Base-by-base conservation (phyloP, 495 filamentous ascomycete genomes). In the Aspergillus indologenus region DNA sequence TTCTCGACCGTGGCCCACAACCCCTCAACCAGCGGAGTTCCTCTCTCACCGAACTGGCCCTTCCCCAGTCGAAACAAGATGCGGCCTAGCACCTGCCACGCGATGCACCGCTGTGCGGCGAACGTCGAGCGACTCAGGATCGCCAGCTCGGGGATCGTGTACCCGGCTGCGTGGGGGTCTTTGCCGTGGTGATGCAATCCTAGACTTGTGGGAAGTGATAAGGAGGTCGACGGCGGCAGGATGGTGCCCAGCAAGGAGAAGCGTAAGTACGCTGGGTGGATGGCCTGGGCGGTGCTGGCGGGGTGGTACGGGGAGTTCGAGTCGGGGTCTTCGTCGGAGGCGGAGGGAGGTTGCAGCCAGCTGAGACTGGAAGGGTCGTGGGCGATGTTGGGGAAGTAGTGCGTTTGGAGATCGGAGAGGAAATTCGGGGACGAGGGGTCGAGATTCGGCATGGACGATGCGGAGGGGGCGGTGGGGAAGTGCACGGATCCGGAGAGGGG, bases 131-230 rank as follows among this genome's bases (percentile, higher is more conserved):
- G 81, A 21, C 90, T 85, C 40, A 97, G 77, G 18, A 87, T 83
- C 8, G 92, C 89, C 2, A 98, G 79, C 71, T 98, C 94, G 0
- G 87, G 87, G 24, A 98, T 81, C 1, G 95, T 97, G 70, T 98
- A 98, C 0, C 94, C 94, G 0, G 94, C 94, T 0, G 92, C 90
- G 65, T 94, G 90, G 14, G 94, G 94, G 7, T 95, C 92, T 46
- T 95, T 85, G 60, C 86, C 92, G 71, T 98, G 94, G 71, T 98
- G 94, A 71, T 98, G 94, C 43, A 98, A 80, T 1, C 94, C 94
- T 23, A 87, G 80, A 15, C 80, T 86, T 1, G 82, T 81, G 0
- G 93, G 87, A 21, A 98, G 82, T 7, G 81, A 79, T 48, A 89
- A 80, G 12, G 90, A 83, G 5, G 82, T 82, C 23, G 84, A 78